A percentile compares a stretch with the other conserved stretches of the same genome.
These are phyloP conservation scores for Chiua virens DNA, from an alignment of 768 basidiomycete genomes.

Conservation along the genomic window DNA sequence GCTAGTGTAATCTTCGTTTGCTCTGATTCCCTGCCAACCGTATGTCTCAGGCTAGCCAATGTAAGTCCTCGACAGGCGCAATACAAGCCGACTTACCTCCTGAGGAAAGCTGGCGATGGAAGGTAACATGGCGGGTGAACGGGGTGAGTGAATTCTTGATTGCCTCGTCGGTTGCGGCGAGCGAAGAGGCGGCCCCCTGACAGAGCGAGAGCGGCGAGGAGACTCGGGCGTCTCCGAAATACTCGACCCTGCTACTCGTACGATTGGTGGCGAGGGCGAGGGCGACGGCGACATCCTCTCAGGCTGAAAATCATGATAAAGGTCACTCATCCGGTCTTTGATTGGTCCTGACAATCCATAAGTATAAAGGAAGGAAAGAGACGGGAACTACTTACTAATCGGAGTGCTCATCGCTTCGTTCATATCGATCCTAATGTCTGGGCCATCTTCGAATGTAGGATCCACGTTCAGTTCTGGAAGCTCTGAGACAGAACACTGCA, in stretches of 20 bases:
- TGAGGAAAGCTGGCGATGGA: not conserved
- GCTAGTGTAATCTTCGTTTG: not conserved
- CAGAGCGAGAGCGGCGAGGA: not conserved
- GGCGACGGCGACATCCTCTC: conserved; percentile 1
- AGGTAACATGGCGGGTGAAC: not conserved
- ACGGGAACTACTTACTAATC: not conserved
- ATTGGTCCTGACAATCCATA: conserved; percentile 1
- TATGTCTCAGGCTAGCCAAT: not conserved
- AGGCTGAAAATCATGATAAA: not conserved
- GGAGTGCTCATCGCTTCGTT: not conserved
- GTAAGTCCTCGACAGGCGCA: no score
- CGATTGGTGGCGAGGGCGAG: not conserved
- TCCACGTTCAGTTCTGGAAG: not conserved
- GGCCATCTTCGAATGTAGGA: not conserved
- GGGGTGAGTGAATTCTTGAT: not conserved
- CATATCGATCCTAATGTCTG: not conserved
- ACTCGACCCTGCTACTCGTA: not conserved
- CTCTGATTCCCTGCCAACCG: not conserved
- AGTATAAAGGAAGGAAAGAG: not conserved
- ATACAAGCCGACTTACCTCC: not conserved
- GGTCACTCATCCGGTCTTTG: not conserved
- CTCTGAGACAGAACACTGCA: not conserved
- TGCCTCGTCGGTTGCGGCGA: not conserved
- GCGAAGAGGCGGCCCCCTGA: conserved; percentile 7
- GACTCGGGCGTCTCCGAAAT: not conserved